These are phyloP conservation scores for Acer negundo DNA, from an alignment of 345 rosid species.

Conservation along the genomic window DNA sequence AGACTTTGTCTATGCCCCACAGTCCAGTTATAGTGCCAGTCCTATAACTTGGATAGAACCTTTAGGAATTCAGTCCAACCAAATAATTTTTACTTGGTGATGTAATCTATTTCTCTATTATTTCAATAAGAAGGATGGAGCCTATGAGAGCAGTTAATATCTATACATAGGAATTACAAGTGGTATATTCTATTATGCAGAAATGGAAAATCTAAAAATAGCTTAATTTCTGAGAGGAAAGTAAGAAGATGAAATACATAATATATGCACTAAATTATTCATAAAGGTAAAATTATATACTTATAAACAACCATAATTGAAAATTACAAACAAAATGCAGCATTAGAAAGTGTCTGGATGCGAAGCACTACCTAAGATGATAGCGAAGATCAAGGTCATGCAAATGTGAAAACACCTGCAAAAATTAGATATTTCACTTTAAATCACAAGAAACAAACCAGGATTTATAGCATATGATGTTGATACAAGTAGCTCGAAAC, in stretches of 20 bases:
- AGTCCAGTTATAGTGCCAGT: neutral
- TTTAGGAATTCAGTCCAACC: constrained; percentile 5
- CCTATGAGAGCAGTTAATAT: neutral
- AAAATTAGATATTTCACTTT: neutral
- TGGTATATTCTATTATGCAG: neutral
- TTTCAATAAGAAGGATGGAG: neutral
- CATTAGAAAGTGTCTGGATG: constrained; percentile 2
- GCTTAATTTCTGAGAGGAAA: neutral
- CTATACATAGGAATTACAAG: neutral
- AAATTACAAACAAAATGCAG: neutral
- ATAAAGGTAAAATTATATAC: neutral
- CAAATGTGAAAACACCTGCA: constrained; percentile 91
- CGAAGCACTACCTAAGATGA: constrained; percentile 73
- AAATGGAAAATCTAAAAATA: neutral
- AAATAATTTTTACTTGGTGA: neutral
- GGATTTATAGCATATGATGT: too few species aligned
- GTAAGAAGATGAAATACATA: neutral
- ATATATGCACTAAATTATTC: neutral
- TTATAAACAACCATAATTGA: neutral
- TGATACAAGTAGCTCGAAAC: neutral
- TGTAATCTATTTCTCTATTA: neutral
- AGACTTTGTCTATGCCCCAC: neutral
- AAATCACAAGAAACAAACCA: neutral
- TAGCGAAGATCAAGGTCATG: constrained; percentile 89
- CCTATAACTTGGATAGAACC: neutral